These are phyloP conservation scores for Pugionium dolabratum DNA, from an alignment of 345 rosid species.

Conservation along the genomic window DNA sequence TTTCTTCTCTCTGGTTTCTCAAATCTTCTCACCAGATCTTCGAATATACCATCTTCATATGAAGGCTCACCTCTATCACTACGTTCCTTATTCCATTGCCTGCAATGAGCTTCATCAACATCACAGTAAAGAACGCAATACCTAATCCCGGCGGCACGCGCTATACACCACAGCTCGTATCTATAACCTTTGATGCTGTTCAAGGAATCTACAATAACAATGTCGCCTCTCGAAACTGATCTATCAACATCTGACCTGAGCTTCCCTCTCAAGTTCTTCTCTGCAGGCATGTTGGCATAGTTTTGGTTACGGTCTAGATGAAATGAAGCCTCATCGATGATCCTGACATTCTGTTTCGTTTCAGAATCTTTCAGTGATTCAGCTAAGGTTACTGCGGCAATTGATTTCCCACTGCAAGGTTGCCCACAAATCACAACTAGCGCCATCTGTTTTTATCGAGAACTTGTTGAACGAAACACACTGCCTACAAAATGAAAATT, in stretches of 20 bases:
- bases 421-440: conserved; percentile 93
- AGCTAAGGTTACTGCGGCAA: conserved; percentile 59
- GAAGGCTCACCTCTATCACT: conserved; percentile 59
- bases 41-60: conserved; percentile 66
- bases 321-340: conserved; percentile 72
- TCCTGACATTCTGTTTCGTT: conserved; percentile 56
- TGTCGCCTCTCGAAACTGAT: conserved; percentile 78
- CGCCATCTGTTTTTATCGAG: conserved; percentile 52
- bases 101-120: conserved; percentile 61
- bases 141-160: conserved; percentile 85
- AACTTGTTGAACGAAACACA: conserved; percentile 5
- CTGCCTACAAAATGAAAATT: conserved; percentile 28
- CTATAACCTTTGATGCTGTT: conserved; percentile 94
- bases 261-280: conserved; percentile 92
- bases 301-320: conserved; percentile 91
- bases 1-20: conserved; percentile 91
- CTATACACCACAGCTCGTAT: conserved; percentile 95
- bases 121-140: conserved; percentile 79
- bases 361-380: conserved; percentile 73
- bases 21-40: conserved; percentile 78
- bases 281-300: conserved; percentile 84
- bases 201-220: conserved; percentile 87
- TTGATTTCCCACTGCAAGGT: conserved; percentile 93
- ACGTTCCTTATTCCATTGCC: conserved; percentile 80
- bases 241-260: conserved; percentile 97